phyloP scores from a whole-genome alignment of 2,329 filamentous ascomycete species.

The Trichoderma sp. region DNA sequence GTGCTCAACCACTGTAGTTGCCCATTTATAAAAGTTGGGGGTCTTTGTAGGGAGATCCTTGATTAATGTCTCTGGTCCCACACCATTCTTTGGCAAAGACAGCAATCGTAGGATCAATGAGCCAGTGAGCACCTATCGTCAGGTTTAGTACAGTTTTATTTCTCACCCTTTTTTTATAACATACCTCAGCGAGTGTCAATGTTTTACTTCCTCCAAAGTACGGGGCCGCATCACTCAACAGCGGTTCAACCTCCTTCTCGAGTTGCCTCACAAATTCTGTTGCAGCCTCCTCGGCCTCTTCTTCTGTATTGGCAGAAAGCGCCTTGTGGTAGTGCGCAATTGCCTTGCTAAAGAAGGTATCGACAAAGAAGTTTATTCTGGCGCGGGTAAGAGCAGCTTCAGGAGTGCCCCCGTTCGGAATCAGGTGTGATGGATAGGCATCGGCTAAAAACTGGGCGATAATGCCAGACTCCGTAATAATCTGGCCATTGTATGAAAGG shows the following conservation, averaged over 20 bases:
- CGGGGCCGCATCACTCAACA: slow-evolving; percentile 54
- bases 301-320: slow-evolving; percentile 45
- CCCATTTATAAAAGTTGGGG: slow-evolving; percentile 69
- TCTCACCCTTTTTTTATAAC: slow-evolving; percentile 16
- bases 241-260: slow-evolving; percentile 69
- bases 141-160: slow-evolving; percentile 6
- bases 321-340: slow-evolving; percentile 45
- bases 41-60: slow-evolving; percentile 49
- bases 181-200: slow-evolving; percentile 71
- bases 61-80: slow-evolving; percentile 50
- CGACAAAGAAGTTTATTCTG: slow-evolving; percentile 67
- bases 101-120: slow-evolving; percentile 65
- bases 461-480: slow-evolving; percentile 70
- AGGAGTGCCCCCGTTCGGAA: slow-evolving; percentile 52
- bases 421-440: slow-evolving; percentile 62
- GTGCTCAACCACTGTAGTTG: slow-evolving; percentile 54
- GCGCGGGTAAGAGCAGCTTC: slow-evolving; percentile 61
- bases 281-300: slow-evolving; percentile 47
- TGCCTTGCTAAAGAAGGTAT: slow-evolving; percentile 64
- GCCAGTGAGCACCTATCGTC: slow-evolving; percentile 54
- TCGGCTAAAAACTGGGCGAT: slow-evolving; percentile 71
- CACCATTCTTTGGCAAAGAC: slow-evolving; percentile 48
- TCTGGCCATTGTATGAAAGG: slow-evolving; percentile 62
- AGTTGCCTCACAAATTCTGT: slow-evolving; percentile 54
- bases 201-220: slow-evolving; percentile 63